These are phyloP conservation scores for Hanseniaspora occidentalis DNA, from an alignment of 805 yeast species.

Conservation along the genomic window DNA sequence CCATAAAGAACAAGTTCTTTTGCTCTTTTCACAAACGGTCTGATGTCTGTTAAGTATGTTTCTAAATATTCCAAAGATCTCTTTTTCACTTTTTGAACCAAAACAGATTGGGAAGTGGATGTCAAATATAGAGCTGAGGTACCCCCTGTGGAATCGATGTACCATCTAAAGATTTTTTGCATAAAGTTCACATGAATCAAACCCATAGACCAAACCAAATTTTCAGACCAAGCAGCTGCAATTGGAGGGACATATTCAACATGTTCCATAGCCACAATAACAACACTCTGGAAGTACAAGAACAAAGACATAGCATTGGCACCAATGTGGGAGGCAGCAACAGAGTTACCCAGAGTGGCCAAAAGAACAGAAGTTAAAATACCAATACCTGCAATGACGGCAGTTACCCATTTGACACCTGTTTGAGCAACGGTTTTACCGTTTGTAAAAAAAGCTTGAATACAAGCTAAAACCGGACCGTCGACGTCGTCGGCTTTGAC, in stretches of 20 bases:
- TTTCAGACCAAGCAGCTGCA: slow-evolving; percentile 85
- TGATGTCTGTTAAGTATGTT: no score
- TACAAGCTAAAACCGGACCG: slow-evolving; percentile 47
- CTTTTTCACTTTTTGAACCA: slow-evolving; percentile 49
- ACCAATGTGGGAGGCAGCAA: slow-evolving; percentile 79
- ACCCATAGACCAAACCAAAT: slow-evolving; percentile 93
- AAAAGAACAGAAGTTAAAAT: slow-evolving; percentile 68
- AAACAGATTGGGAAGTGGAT: slow-evolving; percentile 47
- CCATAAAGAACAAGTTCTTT: slow-evolving; percentile 30
- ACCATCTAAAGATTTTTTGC: slow-evolving; percentile 81
- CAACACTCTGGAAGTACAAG: slow-evolving; percentile 80
- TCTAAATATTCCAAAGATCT: slow-evolving; percentile 8
- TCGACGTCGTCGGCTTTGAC: slow-evolving; percentile 24
- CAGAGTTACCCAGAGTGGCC: slow-evolving; percentile 75
- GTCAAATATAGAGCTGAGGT: slow-evolving; percentile 57
- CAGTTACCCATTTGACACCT: slow-evolving; percentile 89
- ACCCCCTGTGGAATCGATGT: slow-evolving; percentile 82
- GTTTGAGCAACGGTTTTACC: slow-evolving; percentile 72
- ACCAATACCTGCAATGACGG: slow-evolving; percentile 82
- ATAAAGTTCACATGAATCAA: slow-evolving; percentile 64
- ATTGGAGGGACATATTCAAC: slow-evolving; percentile 85
- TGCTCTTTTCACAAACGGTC: slow-evolving; percentile 25
- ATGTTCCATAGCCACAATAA: slow-evolving; percentile 70
- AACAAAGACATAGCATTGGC: slow-evolving; percentile 79
- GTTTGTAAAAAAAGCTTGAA: slow-evolving; percentile 63